A percentile compares a stretch with the other conserved stretches of the same genome.
Evolutionary conservation across 73 alveolate genomes (phyloP).

Genomic region (Blepharisma japonicum): DNA sequence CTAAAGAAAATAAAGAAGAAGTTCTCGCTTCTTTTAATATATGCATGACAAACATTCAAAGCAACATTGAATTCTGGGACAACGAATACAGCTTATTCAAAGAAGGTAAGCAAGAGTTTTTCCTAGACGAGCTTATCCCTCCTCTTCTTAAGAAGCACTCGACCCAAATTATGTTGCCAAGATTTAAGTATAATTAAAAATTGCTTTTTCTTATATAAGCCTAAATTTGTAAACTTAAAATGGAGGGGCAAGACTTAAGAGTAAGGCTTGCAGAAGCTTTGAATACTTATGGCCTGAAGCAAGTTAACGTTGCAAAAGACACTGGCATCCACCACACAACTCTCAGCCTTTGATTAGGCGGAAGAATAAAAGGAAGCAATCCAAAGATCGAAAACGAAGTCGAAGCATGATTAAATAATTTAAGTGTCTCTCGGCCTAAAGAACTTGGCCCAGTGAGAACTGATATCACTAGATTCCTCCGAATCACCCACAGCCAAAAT

Average conservation of each 20-base stretch:
- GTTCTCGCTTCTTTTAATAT: background rate
- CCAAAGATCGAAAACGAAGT: slow-evolving; percentile 67
- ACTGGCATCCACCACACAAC: slow-evolving; percentile 74
- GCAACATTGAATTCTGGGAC: slow-evolving; percentile 26
- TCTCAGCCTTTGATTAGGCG: slow-evolving; percentile 83
- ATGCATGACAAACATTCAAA: background rate
- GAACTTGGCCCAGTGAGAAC: slow-evolving; percentile 1
- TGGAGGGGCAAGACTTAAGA: slow-evolving; percentile 20
- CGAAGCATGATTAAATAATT: slow-evolving; percentile 76
- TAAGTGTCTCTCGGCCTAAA: background rate
- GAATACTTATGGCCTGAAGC: background rate
- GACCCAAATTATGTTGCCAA: too few species aligned
- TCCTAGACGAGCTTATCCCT: background rate
- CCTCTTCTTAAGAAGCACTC: background rate
- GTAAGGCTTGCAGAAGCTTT: slow-evolving; percentile 7
- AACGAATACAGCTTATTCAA: background rate
- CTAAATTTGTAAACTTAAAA: background rate
- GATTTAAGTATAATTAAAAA: too few species aligned
- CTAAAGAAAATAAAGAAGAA: background rate
- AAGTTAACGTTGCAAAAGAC: slow-evolving; percentile 2
- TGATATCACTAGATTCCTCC: slow-evolving; percentile 25
- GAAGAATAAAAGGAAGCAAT: slow-evolving; percentile 79
- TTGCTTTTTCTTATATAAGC: too few species aligned
- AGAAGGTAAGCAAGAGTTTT: background rate
- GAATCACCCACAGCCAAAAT: slow-evolving; percentile 31